Evolutionary conservation across 345 rosid species (phyloP), one percentile per base, ranked within the genome.

Genomic region (Salix udensis): DNA sequence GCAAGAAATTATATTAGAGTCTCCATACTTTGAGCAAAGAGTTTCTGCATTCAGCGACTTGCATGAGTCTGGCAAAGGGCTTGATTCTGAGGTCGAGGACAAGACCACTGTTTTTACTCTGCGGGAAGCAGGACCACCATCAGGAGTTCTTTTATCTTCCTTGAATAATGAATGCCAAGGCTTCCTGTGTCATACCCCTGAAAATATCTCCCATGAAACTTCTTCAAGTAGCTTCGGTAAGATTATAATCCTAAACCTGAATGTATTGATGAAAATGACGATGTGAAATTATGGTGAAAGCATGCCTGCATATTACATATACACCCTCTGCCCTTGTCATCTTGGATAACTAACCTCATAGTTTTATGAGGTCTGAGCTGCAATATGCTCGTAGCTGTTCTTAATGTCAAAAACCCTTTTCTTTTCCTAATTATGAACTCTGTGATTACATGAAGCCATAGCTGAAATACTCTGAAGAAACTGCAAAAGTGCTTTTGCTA

Each of bases 221-320:
- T 90, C 91, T 52, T 91, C 98, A 0, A 87, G 94, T n/a, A 90
- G 88, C 84, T 89, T 94, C 85, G 98, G 98, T 94, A 86, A 76
- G 36, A 55, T 15, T 66, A 16, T 48, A 70, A 36, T 75, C 55
- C 37, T 34, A 53, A 61, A 24, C 19, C 24, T 53, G 16, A 18
- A 11, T 9, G 18, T 3, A 65, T 36, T 44, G 72, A 44, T 39
- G 26, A 64, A 42, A 48, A 42, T 70, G 18, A 14, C 50, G 53
- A 30, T 34, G 14, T 34, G 2, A 66, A 13, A 13, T 30, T 15
- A 31, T 15, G 5, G 15, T 42, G 6, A 40, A 39, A 40, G 31
- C 13, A 21, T 21, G 15, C n/a, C 26, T 36, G 31, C 21, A 30
- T 60, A 11, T 21, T 60, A 19, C n/a, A 60, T 68, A 11, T 5